These are phyloP conservation scores for Trichoderma citrinoviride DNA, from an alignment of 2,329 filamentous ascomycete genomes.

Conservation along the genomic window DNA sequence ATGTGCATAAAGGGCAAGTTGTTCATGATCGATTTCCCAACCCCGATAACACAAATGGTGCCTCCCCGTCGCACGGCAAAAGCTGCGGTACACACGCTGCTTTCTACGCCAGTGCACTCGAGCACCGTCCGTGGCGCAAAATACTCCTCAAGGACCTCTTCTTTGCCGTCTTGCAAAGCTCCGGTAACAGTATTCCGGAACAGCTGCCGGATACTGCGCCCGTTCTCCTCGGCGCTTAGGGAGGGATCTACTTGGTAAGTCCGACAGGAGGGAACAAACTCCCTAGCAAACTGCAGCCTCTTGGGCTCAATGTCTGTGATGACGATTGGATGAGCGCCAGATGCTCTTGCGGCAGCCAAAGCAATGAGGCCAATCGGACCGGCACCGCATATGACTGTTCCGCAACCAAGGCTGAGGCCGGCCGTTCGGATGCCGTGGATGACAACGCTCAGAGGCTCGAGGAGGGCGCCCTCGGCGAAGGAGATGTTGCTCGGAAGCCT, in stretches of 20 bases:
- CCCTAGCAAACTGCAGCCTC: neutral
- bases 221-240: neutral
- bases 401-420: neutral
- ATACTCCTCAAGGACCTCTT: neutral
- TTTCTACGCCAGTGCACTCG: conserved; percentile 7
- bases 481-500: conserved; percentile 1
- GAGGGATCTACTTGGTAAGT: conserved; percentile 10
- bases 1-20: conserved; percentile 16
- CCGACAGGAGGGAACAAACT: conserved; percentile 8
- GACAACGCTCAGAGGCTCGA: conserved; percentile 14
- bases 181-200: neutral
- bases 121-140: neutral
- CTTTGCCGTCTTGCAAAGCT: neutral
- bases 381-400: neutral
- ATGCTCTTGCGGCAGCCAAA: conserved; percentile 4
- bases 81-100: conserved; percentile 6
- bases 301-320: conserved; percentile 9
- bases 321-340: conserved; percentile 6
- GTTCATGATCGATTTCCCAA: conserved; percentile 13
- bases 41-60: conserved; percentile 4
- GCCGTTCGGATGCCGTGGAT: conserved; percentile 8
- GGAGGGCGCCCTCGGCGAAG: conserved; percentile 7
- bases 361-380: conserved; percentile 2
- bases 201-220: neutral
- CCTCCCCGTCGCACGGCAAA: conserved; percentile 12